Evolutionary conservation across 176 grass and related monocot genomes (phyloP), one percentile per base, ranked within the genome.

Genomic region (Phoenix roebelenii): DNA sequence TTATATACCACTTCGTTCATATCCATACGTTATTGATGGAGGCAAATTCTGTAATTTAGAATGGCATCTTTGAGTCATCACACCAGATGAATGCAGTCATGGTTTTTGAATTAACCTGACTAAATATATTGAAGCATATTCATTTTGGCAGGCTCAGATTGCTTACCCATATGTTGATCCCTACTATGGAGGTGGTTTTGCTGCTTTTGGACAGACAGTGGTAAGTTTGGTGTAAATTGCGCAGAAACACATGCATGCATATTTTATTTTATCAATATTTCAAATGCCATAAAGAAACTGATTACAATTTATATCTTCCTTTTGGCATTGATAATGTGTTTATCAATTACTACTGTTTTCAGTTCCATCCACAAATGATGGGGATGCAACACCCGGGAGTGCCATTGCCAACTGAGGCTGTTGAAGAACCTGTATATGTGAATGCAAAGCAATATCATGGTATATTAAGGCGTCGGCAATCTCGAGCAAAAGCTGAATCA

Each of bases 381-480:
- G 74, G 74, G 3, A 29, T 74, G 61, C 74, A 63, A 12, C 35
- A 44, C 18, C 56, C 48, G 57, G 22, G 54, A 22, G 69, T 77
- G 63, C 74, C 64, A 9, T 44, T 70, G 25, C 65, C 74, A 60
- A 70, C 55, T 49, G 74, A 77, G 54, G 56, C 74, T 55, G 72
- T 74, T 57, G 73, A 66, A 60, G 74, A 77, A 49, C 74, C 74
- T 69, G 65, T 77, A 54, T 77, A 61, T 55, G 74, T 77, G 26
- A 77, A 77, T 54, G 74, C 74, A 62, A 77, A 77, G 29, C 74
- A 77, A 69, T 77, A 77, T 58, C 67, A 69, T 61, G 74, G 65
- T 23, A 77, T 77, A 55, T 70, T 77, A 44, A 77, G 74, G 65
- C 74, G 74, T 18, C 67, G 74, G 44, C 74, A 77, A 18, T 77